Evolutionary conservation across 2,329 filamentous ascomycete genomes (phyloP).

Genomic region (Sporothrix humicola): DNA sequence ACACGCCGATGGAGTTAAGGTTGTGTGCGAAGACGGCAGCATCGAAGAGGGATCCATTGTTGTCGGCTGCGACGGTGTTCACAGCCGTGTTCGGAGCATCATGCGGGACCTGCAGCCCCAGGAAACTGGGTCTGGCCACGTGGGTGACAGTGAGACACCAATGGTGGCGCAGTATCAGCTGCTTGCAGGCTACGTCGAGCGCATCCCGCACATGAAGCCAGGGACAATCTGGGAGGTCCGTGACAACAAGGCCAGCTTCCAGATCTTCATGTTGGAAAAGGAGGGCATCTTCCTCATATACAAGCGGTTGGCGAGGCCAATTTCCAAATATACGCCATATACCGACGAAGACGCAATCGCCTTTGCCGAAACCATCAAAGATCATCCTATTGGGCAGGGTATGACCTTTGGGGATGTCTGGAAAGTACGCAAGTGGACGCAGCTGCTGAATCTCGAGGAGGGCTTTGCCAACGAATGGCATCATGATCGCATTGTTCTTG

Average conservation of each 20-base stretch:
- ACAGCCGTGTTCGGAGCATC: conserved; percentile 39
- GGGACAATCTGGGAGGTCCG: conserved; percentile 31
- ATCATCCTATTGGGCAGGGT: conserved; percentile 15
- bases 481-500: conserved; percentile 71
- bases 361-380: conserved; percentile 29
- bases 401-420: conserved; percentile 32
- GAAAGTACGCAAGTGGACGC: conserved; percentile 20
- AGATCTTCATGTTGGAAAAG: conserved; percentile 23
- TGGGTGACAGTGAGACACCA: conserved; percentile 30
- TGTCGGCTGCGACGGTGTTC: conserved; percentile 41
- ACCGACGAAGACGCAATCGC: conserved; percentile 28
- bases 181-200: conserved; percentile 34
- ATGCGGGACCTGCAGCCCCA: conserved; percentile 33
- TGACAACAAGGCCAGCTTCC: conserved; percentile 21
- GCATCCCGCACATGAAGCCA: conserved; percentile 23
- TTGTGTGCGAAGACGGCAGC: conserved; percentile 39
- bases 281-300: conserved; percentile 34
- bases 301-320: conserved; percentile 19
- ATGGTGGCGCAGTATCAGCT: conserved; percentile 37
- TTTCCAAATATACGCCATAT: conserved; percentile 17
- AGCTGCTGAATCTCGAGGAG: conserved; percentile 31
- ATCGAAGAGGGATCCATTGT: conserved; percentile 39
- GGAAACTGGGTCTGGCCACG: background rate
- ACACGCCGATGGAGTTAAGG: conserved; percentile 36
- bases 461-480: conserved; percentile 94